These are phyloP conservation scores for Cerrena zonata DNA, from an alignment of 1,284 basidiomycete species.

Conservation along the genomic window DNA sequence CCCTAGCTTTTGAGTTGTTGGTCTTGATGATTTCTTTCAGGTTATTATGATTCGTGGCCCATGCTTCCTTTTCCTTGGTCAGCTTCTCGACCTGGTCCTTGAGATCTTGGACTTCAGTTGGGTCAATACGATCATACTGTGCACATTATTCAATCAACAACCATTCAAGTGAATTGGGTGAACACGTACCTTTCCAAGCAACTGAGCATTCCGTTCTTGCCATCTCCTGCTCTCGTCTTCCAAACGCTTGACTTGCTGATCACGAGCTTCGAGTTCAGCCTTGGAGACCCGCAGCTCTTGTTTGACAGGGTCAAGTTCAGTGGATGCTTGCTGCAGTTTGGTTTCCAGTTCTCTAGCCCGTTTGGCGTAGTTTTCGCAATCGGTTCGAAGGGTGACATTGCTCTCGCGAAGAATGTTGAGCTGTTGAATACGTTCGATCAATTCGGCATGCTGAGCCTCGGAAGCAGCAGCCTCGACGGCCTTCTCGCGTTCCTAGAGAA, in stretches of 20 bases:
- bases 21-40: constrained; percentile 21
- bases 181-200: constrained; percentile 65
- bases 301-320: constrained; percentile 71
- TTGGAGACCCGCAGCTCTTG: constrained; percentile 63
- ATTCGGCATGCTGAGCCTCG: constrained; percentile 77
- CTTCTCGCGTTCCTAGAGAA: constrained; percentile 66
- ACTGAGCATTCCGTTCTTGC: constrained; percentile 78
- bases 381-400: constrained; percentile 77
- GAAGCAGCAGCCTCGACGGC: constrained; percentile 65
- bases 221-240: constrained; percentile 79
- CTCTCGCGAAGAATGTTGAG: constrained; percentile 84
- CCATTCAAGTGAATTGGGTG: not conserved
- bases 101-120: constrained; percentile 77
- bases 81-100: constrained; percentile 67
- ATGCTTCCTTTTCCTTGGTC: constrained; percentile 33
- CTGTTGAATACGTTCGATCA: constrained; percentile 84
- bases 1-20: constrained; percentile 29
- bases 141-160: not conserved
- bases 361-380: constrained; percentile 63
- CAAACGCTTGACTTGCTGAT: constrained; percentile 63
- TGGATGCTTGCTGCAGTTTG: constrained; percentile 53
- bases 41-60: constrained; percentile 5
- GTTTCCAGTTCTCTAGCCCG: constrained; percentile 61
- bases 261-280: constrained; percentile 71
- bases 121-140: constrained; percentile 84